Evolutionary conservation across 106 monocot genomes (phyloP).

Genomic region (Dactylorhiza incarnata): DNA sequence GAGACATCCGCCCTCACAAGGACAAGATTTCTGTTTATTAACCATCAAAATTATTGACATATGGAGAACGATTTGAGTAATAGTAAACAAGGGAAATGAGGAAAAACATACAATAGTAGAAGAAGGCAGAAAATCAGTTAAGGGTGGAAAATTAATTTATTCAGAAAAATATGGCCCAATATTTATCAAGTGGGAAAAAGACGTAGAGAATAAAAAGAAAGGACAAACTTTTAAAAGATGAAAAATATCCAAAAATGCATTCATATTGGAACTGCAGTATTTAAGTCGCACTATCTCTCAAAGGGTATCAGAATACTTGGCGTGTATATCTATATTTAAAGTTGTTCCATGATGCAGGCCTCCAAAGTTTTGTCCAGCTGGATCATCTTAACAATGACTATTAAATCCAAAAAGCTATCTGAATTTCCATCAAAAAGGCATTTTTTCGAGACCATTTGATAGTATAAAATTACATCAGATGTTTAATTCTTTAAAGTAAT

Average conservation of each 20-base stretch:
- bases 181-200: neutral
- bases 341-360: neutral
- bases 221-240: neutral
- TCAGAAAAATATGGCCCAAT: neutral
- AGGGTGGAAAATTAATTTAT: neutral
- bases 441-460: neutral
- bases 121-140: neutral
- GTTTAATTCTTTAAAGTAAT: neutral
- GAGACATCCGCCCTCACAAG: conserved; percentile 92
- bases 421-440: neutral
- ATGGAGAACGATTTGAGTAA: neutral
- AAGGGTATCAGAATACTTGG: neutral
- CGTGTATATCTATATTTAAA: neutral
- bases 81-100: neutral
- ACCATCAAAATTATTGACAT: conserved; percentile 12
- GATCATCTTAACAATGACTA: neutral
- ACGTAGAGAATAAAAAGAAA: neutral
- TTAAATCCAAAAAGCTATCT: neutral
- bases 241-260: neutral
- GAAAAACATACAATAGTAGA: neutral
- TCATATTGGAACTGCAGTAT: neutral
- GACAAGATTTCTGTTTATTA: conserved; percentile 70
- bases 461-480: neutral
- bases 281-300: neutral
- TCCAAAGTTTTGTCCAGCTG: neutral